Base-by-base conservation (phyloP, 192 early-diverging fungal species). In the Funneliformis geosporum region DNA sequence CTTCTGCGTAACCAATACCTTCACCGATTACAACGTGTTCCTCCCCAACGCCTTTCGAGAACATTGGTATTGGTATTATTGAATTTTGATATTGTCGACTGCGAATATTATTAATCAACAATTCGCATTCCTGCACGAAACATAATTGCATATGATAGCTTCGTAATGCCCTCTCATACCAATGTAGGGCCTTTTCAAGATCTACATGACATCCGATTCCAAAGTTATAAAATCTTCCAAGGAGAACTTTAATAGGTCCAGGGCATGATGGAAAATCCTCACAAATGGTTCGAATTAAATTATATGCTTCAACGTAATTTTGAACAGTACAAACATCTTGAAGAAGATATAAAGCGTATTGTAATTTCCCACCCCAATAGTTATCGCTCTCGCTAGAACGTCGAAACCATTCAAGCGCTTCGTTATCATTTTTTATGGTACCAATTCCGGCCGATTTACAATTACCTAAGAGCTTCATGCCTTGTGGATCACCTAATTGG, bases 401-500 rank as follows among this genome's bases (percentile, higher is more conserved):
- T 8, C 60, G 33, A 42, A 60, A 75, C 59, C 47, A 75, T 75
- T 59, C 43, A 16, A 60, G 25, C 1, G 73, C 73, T 33, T 55
- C 73, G 2, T 0, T 23, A 10, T 75, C 42, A 39, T 59, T 16
- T 61, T 38, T 39, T 14, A 6, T 1, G 23, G 73, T 75, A 12
- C 73, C 73, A n/a, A 61, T 40, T 33, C 73, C 73, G 9, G 33
- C 18, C 8, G 27, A 33, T 40, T 75, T 42, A 16, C 73, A 75
- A 39, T 75, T 75, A n/a, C 73, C 73, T 14, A 40, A 55, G 38
- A 75, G 23, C 60, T 75, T 75, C 73, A 75, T 75, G 7, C 59
- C 73, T 75, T 75, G 73, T 39, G 59, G 73, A 40, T 75, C 73
- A 21, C 73, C 73, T 40, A 75, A 75, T n/a, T 75, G 28, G 8